These are phyloP conservation scores for Agaricus blazei DNA, from an alignment of 768 basidiomycete species.

Conservation along the genomic window DNA sequence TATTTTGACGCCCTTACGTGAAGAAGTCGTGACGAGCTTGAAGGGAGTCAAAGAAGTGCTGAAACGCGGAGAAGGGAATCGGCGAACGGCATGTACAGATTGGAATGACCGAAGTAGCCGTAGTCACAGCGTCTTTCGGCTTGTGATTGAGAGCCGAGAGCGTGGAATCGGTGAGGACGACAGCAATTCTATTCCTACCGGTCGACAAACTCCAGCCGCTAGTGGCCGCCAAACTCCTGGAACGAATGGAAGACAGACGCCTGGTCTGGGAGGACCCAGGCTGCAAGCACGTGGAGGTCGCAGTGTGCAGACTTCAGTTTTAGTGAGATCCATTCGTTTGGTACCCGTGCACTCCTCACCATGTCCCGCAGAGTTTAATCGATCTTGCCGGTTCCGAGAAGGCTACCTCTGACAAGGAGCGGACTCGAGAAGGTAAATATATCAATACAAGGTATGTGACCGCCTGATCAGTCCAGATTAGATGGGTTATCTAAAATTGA, in stretches of 20 bases:
- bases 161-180: constrained; percentile 46
- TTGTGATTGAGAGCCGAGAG: constrained; percentile 87
- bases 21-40: constrained; percentile 91
- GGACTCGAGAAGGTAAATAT: constrained; percentile 94
- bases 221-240: constrained; percentile 42
- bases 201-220: constrained; percentile 34
- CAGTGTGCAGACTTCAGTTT: constrained; percentile 72
- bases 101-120: constrained; percentile 97
- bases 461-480: not conserved
- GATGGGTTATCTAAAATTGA: constrained; percentile 3
- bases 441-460: constrained; percentile 78
- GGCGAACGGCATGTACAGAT: constrained; percentile 93
- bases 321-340: constrained; percentile 34
- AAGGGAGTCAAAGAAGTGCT: constrained; percentile 84
- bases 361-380: constrained; percentile 65
- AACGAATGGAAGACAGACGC: constrained; percentile 34
- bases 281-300: constrained; percentile 75
- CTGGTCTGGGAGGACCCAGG: constrained; percentile 47
- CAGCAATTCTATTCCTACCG: constrained; percentile 36
- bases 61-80: constrained; percentile 77
- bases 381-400: constrained; percentile 97
- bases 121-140: constrained; percentile 90
- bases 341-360: constrained; percentile 3
- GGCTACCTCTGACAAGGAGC: constrained; percentile 91
- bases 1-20: constrained; percentile 71